Conservation (phyloP, 495 filamentous ascomycete species). For the Annulohypoxylon bovei region DNA sequence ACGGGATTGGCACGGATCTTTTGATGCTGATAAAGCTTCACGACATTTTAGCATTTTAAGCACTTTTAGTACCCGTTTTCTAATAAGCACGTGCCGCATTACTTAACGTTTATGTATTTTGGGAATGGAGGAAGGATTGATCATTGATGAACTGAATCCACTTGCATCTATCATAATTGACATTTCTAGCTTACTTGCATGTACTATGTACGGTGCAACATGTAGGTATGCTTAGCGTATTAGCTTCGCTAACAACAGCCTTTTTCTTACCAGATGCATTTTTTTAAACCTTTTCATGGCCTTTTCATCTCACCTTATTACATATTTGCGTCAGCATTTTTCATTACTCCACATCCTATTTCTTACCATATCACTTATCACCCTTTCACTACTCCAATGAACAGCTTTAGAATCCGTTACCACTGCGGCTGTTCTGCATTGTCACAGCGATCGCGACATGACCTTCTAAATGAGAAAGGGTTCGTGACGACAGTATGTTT, state of each 20-base stretch:
- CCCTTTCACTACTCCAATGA: background rate
- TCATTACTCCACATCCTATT: background rate
- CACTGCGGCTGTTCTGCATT: slow-evolving; percentile 1
- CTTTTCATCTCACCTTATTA: background rate
- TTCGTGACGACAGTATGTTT: background rate
- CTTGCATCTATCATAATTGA: background rate
- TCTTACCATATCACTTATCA: background rate
- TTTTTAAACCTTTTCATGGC: too few relatives aligned
- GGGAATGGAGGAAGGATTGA: background rate
- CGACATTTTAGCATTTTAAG: background rate
- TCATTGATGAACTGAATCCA: background rate
- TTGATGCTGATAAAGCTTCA: background rate
- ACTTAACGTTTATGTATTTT: slow-evolving; percentile 4
- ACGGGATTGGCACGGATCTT: background rate
- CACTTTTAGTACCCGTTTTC: background rate
- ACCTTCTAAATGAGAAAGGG: background rate
- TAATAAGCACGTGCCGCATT: slow-evolving; percentile 3
- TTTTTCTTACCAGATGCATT: background rate
- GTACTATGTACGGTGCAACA: too few relatives aligned
- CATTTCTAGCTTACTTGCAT: background rate
- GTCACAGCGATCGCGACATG: background rate
- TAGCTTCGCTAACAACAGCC: background rate
- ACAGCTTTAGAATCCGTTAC: background rate
- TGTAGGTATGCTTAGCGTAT: background rate
- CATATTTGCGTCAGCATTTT: slow-evolving; percentile 6